These are phyloP conservation scores for Naganishia cerealis DNA, from an alignment of 1,284 basidiomycete species.

Conservation along the genomic window DNA sequence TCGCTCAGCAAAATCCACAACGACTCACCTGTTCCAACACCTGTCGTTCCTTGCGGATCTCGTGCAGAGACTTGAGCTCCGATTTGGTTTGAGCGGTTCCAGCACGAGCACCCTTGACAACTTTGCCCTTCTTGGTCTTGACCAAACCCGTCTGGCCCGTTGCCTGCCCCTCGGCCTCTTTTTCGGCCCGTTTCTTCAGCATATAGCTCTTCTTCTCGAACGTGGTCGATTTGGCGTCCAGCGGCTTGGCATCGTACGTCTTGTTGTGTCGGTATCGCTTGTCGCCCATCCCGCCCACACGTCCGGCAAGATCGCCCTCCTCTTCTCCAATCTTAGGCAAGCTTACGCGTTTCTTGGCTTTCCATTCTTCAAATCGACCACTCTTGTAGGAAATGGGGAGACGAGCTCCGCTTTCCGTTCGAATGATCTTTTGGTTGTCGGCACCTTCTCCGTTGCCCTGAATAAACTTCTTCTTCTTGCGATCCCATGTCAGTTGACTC, in stretches of 20 bases:
- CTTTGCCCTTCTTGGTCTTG: slow-evolving; percentile 45
- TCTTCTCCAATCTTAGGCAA: slow-evolving; percentile 79
- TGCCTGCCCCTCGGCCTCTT: slow-evolving; percentile 39
- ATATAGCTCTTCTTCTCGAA: slow-evolving; percentile 71
- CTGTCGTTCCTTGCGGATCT: slow-evolving; percentile 75
- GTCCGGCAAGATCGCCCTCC: slow-evolving; percentile 59
- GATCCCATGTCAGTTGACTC: slow-evolving; percentile 78
- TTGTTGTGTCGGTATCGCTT: slow-evolving; percentile 68
- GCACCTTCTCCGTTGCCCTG: slow-evolving; percentile 79
- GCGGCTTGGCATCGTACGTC: slow-evolving; percentile 64
- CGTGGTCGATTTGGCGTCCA: slow-evolving; percentile 66
- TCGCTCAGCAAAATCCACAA: neutral
- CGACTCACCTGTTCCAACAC: slow-evolving; percentile 61
- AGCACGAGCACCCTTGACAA: slow-evolving; percentile 58
- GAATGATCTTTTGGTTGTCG: slow-evolving; percentile 92
- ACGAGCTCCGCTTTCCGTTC: slow-evolving; percentile 85
- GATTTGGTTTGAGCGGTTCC: slow-evolving; percentile 65
- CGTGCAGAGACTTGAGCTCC: slow-evolving; percentile 78
- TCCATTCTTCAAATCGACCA: slow-evolving; percentile 95
- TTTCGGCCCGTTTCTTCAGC: slow-evolving; percentile 60
- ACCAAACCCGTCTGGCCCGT: slow-evolving; percentile 43
- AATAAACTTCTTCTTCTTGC: slow-evolving; percentile 93
- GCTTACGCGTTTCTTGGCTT: slow-evolving; percentile 67
- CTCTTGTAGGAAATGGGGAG: slow-evolving; percentile 92
- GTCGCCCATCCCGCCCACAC: slow-evolving; percentile 52